Conservation (phyloP, 2,329 filamentous ascomycete species). For the Metarhizium rileyi region DNA sequence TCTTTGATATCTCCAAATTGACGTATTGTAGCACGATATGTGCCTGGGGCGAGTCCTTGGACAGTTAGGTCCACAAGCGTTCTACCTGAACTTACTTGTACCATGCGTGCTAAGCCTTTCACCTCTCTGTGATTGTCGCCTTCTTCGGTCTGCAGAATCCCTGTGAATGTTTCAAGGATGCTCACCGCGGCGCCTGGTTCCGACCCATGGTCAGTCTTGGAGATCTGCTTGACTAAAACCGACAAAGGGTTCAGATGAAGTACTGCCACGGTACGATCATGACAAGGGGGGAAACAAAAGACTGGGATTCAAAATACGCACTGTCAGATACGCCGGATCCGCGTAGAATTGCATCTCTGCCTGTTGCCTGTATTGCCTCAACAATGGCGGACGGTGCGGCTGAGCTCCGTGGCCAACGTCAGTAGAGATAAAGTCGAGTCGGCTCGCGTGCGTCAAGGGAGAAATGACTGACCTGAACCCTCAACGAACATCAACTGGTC, state of each 20-base stretch:
- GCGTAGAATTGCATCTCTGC: slow-evolving; percentile 86
- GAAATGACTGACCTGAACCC: slow-evolving; percentile 54
- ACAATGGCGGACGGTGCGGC: slow-evolving; percentile 86
- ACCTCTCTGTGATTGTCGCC: slow-evolving; percentile 47
- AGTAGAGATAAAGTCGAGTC: neutral
- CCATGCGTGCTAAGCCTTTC: slow-evolving; percentile 82
- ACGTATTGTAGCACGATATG: slow-evolving; percentile 75
- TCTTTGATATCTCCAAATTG: slow-evolving; percentile 78
- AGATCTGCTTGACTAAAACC: neutral
- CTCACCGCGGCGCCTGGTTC: slow-evolving; percentile 70
- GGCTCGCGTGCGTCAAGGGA: neutral
- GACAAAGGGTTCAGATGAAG: neutral
- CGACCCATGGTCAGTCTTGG: slow-evolving; percentile 6
- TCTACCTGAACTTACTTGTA: slow-evolving; percentile 69
- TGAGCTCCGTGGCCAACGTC: slow-evolving; percentile 15
- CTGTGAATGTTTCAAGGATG: slow-evolving; percentile 81
- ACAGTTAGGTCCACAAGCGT: slow-evolving; percentile 85
- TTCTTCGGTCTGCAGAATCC: slow-evolving; percentile 35
- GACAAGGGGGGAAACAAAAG: neutral
- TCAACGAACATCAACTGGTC: slow-evolving; percentile 78
- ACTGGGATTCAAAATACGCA: slow-evolving; percentile 33
- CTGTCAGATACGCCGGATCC: slow-evolving; percentile 80
- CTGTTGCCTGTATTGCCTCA: slow-evolving; percentile 76
- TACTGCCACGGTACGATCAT: neutral
- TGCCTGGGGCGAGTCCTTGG: slow-evolving; percentile 69